A percentile compares a stretch with the other conserved stretches of the same genome.
Conservation (phyloP, 306 rosid genomes). For the Cicer chorassanicum region DNA sequence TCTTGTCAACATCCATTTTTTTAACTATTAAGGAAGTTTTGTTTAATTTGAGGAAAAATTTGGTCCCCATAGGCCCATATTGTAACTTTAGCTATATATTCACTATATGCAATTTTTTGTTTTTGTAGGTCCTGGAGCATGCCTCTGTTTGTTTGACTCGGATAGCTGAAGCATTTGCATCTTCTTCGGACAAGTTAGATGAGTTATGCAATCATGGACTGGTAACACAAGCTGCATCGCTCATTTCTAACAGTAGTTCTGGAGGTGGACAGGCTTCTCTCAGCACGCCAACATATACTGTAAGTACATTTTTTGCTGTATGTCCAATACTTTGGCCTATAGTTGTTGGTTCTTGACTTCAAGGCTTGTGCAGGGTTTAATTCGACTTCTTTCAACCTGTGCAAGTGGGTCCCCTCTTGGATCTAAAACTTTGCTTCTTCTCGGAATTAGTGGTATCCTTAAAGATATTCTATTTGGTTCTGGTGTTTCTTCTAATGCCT, state of each 20-base stretch:
- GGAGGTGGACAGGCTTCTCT: constrained; percentile 99
- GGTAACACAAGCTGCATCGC: constrained; percentile 93
- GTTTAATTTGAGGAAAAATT: not conserved
- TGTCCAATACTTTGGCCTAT: constrained; percentile 8
- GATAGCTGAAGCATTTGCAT: constrained; percentile 97
- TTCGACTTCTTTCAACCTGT: constrained; percentile 95
- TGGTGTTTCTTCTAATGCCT: constrained; percentile 72
- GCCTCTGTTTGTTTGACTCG: constrained; percentile 99
- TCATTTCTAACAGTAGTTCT: constrained; percentile 87
- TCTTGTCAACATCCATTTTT: not conserved
- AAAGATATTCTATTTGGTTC: constrained; percentile 89
- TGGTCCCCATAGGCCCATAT: not conserved
- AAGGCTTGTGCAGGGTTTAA: constrained; percentile 76
- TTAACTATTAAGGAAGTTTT: not conserved
- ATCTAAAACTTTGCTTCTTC: constrained; percentile 83
- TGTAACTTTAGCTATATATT: constrained; percentile 24
- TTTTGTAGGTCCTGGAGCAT: constrained; percentile 90
- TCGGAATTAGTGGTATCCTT: constrained; percentile 94
- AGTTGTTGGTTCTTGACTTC: constrained; percentile 43
- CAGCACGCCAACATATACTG: constrained; percentile 91
- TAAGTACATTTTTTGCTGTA: constrained; percentile 49
- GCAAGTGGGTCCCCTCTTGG: constrained; percentile 99
- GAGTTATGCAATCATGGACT: constrained; percentile 93
- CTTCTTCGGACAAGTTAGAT: constrained; percentile 90
- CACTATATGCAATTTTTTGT: not conserved